Percentiles rank a stretch among this genome's conserved stretches.
Evolutionary conservation across 2,329 filamentous ascomycete species (phyloP).

Genomic region (Trichoderma guizhouense): DNA sequence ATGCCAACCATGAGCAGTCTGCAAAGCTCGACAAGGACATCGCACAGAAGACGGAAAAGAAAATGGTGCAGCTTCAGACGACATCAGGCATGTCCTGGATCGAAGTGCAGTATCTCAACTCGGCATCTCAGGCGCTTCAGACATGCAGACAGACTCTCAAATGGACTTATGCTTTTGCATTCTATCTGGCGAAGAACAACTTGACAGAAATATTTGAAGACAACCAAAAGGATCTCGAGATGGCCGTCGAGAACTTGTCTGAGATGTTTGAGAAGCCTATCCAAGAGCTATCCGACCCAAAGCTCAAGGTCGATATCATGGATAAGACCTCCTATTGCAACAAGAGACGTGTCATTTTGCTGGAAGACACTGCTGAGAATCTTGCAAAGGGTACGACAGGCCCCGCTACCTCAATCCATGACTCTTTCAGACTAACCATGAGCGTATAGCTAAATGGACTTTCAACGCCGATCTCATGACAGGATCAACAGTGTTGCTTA

Average conservation of each 20-base stretch:
- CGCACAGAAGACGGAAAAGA: conserved; percentile 94
- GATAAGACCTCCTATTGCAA: conserved; percentile 98
- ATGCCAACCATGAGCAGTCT: conserved; percentile 97
- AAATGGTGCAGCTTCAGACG: conserved; percentile 95
- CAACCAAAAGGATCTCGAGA: conserved; percentile 95
- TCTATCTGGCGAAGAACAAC: conserved; percentile 95
- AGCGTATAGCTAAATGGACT: conserved; percentile 42
- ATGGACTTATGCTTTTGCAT: conserved; percentile 99
- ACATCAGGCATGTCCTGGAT: conserved; percentile 98
- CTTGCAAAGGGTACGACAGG: conserved; percentile 69
- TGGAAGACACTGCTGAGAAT: conserved; percentile 91
- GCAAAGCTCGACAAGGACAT: conserved; percentile 96
- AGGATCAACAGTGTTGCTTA: conserved; percentile 15
- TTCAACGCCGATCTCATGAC: conserved; percentile 36
- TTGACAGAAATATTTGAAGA: conserved; percentile 96
- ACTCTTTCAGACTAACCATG: conserved; percentile 25
- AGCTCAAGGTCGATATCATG: conserved; percentile 96
- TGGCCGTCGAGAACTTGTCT: conserved; percentile 94
- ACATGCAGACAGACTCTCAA: conserved; percentile 97
- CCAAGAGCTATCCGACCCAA: conserved; percentile 76
- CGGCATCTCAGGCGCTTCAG: conserved; percentile 88
- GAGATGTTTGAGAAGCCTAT: conserved; percentile 99
- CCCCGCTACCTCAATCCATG: no score
- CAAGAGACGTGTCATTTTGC: conserved; percentile 80
- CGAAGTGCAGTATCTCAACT: conserved; percentile 94